Evolutionary conservation across 805 yeast genomes (phyloP).

Genomic region (Barnettozyma siamensis): DNA sequence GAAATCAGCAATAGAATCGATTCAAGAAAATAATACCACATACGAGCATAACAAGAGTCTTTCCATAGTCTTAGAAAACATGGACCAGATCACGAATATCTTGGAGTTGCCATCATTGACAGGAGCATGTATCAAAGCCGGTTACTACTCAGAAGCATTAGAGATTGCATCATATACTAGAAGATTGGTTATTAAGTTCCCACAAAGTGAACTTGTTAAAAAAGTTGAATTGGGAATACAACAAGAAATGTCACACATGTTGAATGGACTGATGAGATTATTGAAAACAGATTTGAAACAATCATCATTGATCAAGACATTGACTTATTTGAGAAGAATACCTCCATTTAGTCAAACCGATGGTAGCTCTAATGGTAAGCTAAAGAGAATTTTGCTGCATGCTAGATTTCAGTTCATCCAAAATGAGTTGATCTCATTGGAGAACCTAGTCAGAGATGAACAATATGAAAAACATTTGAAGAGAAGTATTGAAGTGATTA

Average conservation of each 20-base stretch:
- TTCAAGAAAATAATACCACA: neutral
- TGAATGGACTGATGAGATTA: constrained; percentile 59
- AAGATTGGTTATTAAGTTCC: constrained; percentile 64
- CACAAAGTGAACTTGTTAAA: constrained; percentile 47
- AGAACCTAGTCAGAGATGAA: constrained; percentile 49
- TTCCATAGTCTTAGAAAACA: constrained; percentile 46
- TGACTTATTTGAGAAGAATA: constrained; percentile 68
- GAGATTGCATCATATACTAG: constrained; percentile 74
- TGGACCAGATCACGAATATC: constrained; percentile 70
- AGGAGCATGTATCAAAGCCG: constrained; percentile 76
- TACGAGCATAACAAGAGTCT: constrained; percentile 15
- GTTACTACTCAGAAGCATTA: constrained; percentile 84
- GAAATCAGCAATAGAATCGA: constrained; percentile 4
- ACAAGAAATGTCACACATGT: constrained; percentile 58
- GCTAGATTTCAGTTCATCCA: constrained; percentile 65
- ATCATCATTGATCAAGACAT: constrained; percentile 69
- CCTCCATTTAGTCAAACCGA: constrained; percentile 39
- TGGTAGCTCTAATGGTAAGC: constrained; percentile 23
- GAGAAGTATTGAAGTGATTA: constrained; percentile 72
- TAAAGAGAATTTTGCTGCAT: constrained; percentile 56
- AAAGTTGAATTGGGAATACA: constrained; percentile 47
- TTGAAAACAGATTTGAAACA: constrained; percentile 74
- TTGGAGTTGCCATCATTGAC: constrained; percentile 81
- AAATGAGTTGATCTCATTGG: constrained; percentile 50
- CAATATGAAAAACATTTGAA: constrained; percentile 60